A percentile compares a stretch with the other conserved stretches of the same genome.
These are phyloP conservation scores for Pleoardoris graminearum DNA, from an alignment of 2,329 filamentous ascomycete species.

Conservation along the genomic window DNA sequence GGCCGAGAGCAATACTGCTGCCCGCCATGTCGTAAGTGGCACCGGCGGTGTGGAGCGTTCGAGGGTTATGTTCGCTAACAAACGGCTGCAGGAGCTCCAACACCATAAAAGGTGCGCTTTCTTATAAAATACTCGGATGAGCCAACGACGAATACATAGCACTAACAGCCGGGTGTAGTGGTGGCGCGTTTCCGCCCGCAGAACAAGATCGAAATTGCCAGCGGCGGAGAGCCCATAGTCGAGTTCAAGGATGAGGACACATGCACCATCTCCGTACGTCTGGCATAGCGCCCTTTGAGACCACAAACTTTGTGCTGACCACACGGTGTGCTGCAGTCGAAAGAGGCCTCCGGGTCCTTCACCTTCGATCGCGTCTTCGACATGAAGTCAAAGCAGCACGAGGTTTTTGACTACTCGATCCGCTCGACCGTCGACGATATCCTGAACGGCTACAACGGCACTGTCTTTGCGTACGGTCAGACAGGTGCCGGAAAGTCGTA, in stretches of 20 bases:
- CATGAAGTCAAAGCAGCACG: conserved; percentile 85
- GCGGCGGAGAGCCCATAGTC: conserved; percentile 90
- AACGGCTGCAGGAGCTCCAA: conserved; percentile 46
- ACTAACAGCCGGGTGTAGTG: conserved; percentile 59
- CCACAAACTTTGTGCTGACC: conserved; percentile 16
- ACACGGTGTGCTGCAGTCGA: conserved; percentile 61
- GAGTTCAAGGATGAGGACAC: conserved; percentile 86
- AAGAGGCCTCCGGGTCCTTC: conserved; percentile 76
- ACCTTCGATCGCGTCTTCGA: conserved; percentile 98
- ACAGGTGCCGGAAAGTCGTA: conserved; percentile 98
- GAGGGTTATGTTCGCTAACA: conserved; percentile 48
- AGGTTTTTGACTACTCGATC: conserved; percentile 99
- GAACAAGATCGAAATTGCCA: conserved; percentile 89
- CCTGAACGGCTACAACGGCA: conserved; percentile 98
- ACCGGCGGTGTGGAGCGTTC: conserved; percentile 8
- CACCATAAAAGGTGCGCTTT: conserved; percentile 50
- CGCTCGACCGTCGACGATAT: conserved; percentile 96
- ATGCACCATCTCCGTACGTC: conserved; percentile 76
- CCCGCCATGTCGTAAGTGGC: conserved; percentile 46
- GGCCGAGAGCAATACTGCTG: conserved; percentile 38
- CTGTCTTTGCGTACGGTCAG: conserved; percentile 97
- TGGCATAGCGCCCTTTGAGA: neutral
- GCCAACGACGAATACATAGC: neutral
- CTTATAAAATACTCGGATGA: neutral
- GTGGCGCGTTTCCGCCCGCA: conserved; percentile 97